Base-by-base conservation (phyloP, 257 asterid species). In the Cordia subcordata region DNA sequence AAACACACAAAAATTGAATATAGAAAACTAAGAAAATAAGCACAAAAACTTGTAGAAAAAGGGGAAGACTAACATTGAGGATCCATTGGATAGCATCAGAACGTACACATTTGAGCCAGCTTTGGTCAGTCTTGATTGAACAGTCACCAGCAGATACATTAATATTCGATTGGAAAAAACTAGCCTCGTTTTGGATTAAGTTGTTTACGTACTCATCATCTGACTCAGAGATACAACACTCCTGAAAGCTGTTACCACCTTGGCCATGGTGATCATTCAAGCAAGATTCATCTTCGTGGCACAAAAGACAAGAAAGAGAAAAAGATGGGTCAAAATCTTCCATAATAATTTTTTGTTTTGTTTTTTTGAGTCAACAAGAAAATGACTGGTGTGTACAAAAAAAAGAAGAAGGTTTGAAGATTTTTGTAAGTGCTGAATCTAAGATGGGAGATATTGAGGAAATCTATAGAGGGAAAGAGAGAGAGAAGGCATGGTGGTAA, bases 41-140 rank as follows among this genome's bases (percentile, higher is more conserved):
- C 3, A 17, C 14, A 13, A 16, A 37, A 3, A 42, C 47, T 42
- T 1, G 11, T 27, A 6, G 6, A 27, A 27, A 3, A 27, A 27
- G 35, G 6, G 3, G 6, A 27, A n/a, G 38, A 63, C 72, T 35
- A 33, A 79, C 82, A 18, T 77, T 58, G 21, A 82, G 74, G 75
- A 77, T 77, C 83, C 85, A 82, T 46, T 61, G 66, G 13, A 82
- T 53, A 42, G 83, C 80, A 33, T 74, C 77, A 17, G 38, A 60
- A 15, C 84, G 82, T 18, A 74, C 75, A 58, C 52, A 32, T 57
- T 62, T 70, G 8, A 55, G 22, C 75, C 69, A 70, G 4, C 35
- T 47, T 32, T 69, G 35, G 1, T 64, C 62, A 56, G 18, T 63
- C 55, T 33, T 57, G 42, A 40, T 18, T 10, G 71, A n/a, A 57